These are phyloP conservation scores for Gossypium mustelinum DNA, from an alignment of 345 rosid genomes.

Conservation along the genomic window DNA sequence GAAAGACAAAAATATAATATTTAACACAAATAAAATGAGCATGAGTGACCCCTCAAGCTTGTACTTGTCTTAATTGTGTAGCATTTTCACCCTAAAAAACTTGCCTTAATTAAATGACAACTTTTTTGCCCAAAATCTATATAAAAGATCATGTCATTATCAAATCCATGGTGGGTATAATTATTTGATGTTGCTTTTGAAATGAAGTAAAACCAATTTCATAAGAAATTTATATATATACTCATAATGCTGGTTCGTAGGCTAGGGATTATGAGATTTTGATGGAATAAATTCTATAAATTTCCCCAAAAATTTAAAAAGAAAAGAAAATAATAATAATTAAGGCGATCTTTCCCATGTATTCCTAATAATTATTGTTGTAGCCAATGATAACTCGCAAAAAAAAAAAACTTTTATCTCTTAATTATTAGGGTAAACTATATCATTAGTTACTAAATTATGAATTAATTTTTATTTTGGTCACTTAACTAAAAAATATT, in stretches of 20 bases:
- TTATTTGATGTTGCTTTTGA: background rate
- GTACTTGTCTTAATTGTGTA: background rate
- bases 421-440: no score
- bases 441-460: no score
- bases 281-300: no score
- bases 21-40: background rate
- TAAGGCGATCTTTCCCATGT: no score
- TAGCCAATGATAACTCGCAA: no score
- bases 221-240: background rate
- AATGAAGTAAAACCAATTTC: background rate
- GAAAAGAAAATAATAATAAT: no score
- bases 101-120: background rate
- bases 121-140: background rate
- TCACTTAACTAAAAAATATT: no score
- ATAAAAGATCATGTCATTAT: background rate
- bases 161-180: constrained; percentile 7
- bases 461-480: no score
- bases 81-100: background rate
- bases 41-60: background rate
- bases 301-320: no score
- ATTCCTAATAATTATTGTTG: no score
- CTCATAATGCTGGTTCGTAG: background rate
- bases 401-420: no score
- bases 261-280: background rate
- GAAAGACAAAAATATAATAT: background rate